Percentiles rank a stretch among this genome's conserved stretches.
These are phyloP conservation scores for Glycine soja DNA, from an alignment of 306 rosid genomes.

Conservation along the genomic window DNA sequence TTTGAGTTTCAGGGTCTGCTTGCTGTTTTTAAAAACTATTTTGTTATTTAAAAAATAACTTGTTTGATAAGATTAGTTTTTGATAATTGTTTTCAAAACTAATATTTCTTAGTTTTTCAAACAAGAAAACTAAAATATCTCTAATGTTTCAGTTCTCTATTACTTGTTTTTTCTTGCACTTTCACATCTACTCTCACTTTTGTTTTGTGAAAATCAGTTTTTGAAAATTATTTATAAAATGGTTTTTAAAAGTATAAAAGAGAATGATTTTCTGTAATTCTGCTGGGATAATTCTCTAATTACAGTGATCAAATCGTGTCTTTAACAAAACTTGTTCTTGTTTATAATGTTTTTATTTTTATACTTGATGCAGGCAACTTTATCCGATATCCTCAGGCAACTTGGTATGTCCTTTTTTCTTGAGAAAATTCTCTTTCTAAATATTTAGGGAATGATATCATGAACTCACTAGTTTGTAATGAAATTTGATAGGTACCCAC, in stretches of 20 bases:
- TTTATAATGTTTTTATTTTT: constrained; percentile 11
- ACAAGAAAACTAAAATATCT: not conserved
- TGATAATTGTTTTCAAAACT: not conserved
- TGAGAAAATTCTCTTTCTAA: not conserved
- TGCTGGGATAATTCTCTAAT: no score
- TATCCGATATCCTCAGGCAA: constrained; percentile 93
- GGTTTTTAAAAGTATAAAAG: not conserved
- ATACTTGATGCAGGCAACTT: constrained; percentile 78
- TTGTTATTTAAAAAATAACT: not conserved
- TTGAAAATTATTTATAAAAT: not conserved
- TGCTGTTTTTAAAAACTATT: not conserved
- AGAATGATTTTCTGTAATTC: no score
- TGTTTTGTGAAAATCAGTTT: not conserved
- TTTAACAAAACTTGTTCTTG: not conserved
- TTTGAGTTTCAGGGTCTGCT: not conserved
- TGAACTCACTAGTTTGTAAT: constrained; percentile 40
- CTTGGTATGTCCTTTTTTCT: constrained; percentile 71
- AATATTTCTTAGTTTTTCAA: not conserved
- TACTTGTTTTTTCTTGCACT: not conserved
- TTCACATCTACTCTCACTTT: not conserved
- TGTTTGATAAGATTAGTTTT: not conserved
- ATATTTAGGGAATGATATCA: not conserved
- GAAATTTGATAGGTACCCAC: constrained; percentile 73
- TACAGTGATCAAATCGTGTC: no score
- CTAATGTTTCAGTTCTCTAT: not conserved